Percentiles rank a stretch among this genome's conserved stretches.
These are phyloP conservation scores for Apiotrichum montevideense DNA, from an alignment of 1,284 basidiomycete species.

Conservation along the genomic window DNA sequence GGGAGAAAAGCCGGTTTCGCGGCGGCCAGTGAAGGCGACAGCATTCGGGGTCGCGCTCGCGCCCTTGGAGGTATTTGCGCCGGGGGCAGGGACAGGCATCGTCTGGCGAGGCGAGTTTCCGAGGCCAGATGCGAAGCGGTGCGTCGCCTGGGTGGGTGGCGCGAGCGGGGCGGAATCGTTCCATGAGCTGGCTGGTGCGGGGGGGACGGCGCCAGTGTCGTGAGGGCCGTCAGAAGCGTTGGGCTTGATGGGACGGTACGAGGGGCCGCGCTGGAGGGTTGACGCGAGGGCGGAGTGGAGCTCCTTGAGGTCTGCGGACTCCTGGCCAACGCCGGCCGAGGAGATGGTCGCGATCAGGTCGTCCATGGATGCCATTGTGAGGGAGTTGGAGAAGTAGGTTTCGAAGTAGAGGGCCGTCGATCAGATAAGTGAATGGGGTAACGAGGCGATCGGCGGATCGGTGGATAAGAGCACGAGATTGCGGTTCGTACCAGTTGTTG, in stretches of 20 bases:
- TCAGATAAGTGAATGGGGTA: too few species aligned
- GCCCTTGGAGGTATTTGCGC: neutral
- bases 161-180: conserved; percentile 22
- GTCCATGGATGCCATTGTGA: conserved; percentile 31
- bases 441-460: too few species aligned
- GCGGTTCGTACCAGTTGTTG: too few species aligned
- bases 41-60: neutral
- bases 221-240: conserved; percentile 12
- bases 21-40: conserved; percentile 12
- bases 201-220: conserved; percentile 27
- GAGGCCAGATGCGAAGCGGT: conserved; percentile 10
- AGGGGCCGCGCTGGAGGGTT: conserved; percentile 20
- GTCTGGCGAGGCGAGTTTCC: conserved; percentile 25
- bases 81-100: neutral
- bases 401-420: neutral
- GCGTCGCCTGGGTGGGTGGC: conserved; percentile 12
- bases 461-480: too few species aligned
- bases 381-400: neutral
- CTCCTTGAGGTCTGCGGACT: conserved; percentile 36
- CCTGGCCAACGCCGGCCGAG: conserved; percentile 34
- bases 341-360: conserved; percentile 38
- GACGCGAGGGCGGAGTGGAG: conserved; percentile 34
- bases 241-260: conserved; percentile 27
- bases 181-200: conserved; percentile 42
- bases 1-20: conserved; percentile 24